These are phyloP conservation scores for Russula olivacea DNA, from an alignment of 768 basidiomycete species.

Conservation along the genomic window DNA sequence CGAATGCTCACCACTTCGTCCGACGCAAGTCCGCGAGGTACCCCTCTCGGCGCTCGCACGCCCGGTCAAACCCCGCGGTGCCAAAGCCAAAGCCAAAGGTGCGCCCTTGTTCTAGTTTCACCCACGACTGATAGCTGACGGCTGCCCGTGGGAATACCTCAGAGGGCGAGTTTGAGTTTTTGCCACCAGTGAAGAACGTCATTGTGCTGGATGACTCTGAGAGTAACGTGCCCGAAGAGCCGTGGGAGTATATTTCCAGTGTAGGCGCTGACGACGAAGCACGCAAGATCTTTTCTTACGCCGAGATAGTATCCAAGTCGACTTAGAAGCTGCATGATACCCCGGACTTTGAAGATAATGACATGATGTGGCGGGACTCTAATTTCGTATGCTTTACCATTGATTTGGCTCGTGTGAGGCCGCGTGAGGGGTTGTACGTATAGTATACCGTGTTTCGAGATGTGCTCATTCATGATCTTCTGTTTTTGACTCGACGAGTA, in stretches of 20 bases:
- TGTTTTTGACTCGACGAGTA: conserved; percentile 1
- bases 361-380: not conserved
- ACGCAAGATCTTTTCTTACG: conserved; percentile 37
- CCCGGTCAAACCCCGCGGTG: conserved; percentile 23
- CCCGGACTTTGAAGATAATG: not conserved
- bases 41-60: conserved; percentile 28
- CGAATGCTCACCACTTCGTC: conserved; percentile 2
- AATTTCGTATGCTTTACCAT: conserved; percentile 1
- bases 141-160: too few species aligned
- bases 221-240: conserved; percentile 44
- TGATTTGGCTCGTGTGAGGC: not conserved
- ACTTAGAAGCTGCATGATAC: conserved; percentile 20
- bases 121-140: too few species aligned
- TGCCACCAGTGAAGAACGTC: conserved; percentile 49
- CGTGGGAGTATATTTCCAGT: conserved; percentile 51
- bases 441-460: conserved; percentile 15
- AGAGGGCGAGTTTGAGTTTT: conserved; percentile 53
- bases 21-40: conserved; percentile 26
- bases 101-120: conserved; percentile 30
- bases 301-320: conserved; percentile 32
- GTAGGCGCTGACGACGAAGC: conserved; percentile 37
- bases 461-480: not conserved
- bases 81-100: conserved; percentile 32
- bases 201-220: conserved; percentile 51
- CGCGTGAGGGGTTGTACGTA: not conserved